Percentiles rank a stretch among this genome's conserved stretches.
phyloP scores from a whole-genome alignment of 2,329 filamentous ascomycete species.

The Aspergillus versicolor region DNA sequence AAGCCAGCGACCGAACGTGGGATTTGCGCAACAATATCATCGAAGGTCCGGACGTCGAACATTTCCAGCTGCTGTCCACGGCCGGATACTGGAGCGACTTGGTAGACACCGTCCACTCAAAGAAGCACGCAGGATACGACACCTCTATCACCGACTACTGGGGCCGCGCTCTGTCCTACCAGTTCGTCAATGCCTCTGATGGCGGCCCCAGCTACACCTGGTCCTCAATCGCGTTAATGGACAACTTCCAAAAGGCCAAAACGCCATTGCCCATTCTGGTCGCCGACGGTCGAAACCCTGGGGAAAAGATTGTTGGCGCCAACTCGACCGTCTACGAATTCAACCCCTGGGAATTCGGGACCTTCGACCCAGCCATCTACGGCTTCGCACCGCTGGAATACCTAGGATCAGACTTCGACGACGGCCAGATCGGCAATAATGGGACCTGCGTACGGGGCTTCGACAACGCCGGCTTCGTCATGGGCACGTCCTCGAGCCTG shows the following conservation, averaged over 20 bases:
- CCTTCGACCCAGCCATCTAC: constrained; percentile 69
- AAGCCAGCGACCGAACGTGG: constrained; percentile 27
- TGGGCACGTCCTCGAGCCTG: constrained; percentile 81
- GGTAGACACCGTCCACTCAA: constrained; percentile 57
- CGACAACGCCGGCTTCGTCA: constrained; percentile 78
- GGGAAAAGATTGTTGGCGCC: constrained; percentile 58
- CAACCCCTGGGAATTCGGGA: constrained; percentile 76
- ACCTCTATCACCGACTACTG: constrained; percentile 69
- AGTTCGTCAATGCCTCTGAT: constrained; percentile 72
- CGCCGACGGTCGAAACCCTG: constrained; percentile 65
- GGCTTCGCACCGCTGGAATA: constrained; percentile 71
- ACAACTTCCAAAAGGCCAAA: constrained; percentile 60
- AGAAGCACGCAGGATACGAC: constrained; percentile 63
- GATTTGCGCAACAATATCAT: constrained; percentile 50
- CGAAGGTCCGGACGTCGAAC: constrained; percentile 29
- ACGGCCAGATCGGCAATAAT: constrained; percentile 56
- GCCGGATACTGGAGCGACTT: constrained; percentile 65
- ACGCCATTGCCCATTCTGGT: constrained; percentile 74
- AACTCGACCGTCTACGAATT: constrained; percentile 78
- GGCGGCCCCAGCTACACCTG: constrained; percentile 78
- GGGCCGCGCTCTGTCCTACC: constrained; percentile 79
- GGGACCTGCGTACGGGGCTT: constrained; percentile 72
- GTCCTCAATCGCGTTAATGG: constrained; percentile 69
- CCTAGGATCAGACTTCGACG: constrained; percentile 70
- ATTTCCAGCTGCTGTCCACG: constrained; percentile 47